phyloP scores from a whole-genome alignment of 2,329 filamentous ascomycete species.

The Epichloe elymi region DNA sequence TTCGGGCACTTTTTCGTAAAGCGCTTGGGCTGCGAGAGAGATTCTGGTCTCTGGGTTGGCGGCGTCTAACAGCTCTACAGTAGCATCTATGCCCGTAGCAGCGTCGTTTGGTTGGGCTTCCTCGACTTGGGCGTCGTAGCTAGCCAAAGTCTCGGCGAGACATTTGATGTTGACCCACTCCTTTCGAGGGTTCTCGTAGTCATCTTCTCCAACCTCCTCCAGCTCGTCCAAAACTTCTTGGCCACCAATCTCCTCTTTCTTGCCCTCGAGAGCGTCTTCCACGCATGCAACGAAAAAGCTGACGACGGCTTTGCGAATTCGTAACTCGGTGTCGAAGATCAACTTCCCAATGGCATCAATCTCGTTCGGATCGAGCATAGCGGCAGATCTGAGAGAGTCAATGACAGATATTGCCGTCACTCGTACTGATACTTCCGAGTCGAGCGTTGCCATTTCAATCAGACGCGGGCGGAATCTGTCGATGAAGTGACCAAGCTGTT shows the following conservation, averaged over 20 bases:
- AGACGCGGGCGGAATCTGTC: conserved; percentile 79
- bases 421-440: conserved; percentile 70
- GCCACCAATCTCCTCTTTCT: conserved; percentile 74
- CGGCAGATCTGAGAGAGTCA: conserved; percentile 68
- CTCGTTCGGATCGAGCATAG: conserved; percentile 80
- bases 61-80: conserved; percentile 45
- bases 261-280: conserved; percentile 64
- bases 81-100: conserved; percentile 33
- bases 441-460: conserved; percentile 82
- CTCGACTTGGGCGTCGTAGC: conserved; percentile 62
- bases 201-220: conserved; percentile 57
- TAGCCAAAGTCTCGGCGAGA: conserved; percentile 67
- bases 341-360: conserved; percentile 79
- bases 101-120: conserved; percentile 37
- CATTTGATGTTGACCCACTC: conserved; percentile 91
- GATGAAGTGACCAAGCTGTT: conserved; percentile 80
- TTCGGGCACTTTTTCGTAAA: conserved; percentile 72
- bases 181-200: conserved; percentile 60
- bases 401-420: conserved; percentile 70
- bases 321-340: conserved; percentile 75
- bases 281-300: conserved; percentile 85
- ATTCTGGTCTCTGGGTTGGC: conserved; percentile 66
- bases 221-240: conserved; percentile 67
- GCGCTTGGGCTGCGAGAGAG: conserved; percentile 69
- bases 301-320: conserved; percentile 78